These are phyloP conservation scores for Magnolia kwangsiensis DNA, from an alignment of 164 flowering plant species.

Conservation along the genomic window DNA sequence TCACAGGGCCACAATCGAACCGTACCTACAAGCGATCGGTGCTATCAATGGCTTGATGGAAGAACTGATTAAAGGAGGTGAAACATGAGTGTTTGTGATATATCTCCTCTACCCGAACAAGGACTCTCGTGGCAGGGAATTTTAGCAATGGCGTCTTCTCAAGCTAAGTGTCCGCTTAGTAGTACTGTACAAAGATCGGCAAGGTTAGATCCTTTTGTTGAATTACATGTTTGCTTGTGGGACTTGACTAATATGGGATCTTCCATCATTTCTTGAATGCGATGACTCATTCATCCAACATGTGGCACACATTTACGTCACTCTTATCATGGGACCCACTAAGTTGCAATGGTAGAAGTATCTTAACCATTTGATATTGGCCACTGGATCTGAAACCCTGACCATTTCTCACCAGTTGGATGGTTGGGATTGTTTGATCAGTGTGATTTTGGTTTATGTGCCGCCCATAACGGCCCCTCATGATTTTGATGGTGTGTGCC, in stretches of 20 bases:
- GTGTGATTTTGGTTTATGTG: not conserved
- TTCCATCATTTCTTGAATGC: not conserved
- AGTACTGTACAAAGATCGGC: not conserved
- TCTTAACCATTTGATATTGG: too few relatives aligned
- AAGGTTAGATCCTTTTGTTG: not conserved
- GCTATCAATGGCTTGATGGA: constrained; percentile 23
- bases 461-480: too few relatives aligned
- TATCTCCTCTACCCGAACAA: not conserved
- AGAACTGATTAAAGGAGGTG: not conserved
- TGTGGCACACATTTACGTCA: too few relatives aligned
- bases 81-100: not conserved
- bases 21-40: constrained; percentile 23
- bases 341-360: too few relatives aligned
- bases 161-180: not conserved
- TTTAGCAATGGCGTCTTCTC: not conserved
- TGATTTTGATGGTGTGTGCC: too few relatives aligned
- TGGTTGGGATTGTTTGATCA: not conserved
- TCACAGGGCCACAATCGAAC: constrained; percentile 10
- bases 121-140: not conserved
- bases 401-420: not conserved
- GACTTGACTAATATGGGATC: not conserved
- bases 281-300: not conserved
- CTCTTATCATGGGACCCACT: too few relatives aligned
- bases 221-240: not conserved
- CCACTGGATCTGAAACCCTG: not conserved